Percentiles rank a stretch among this genome's conserved stretches.
Evolutionary conservation across 805 yeast genomes (phyloP).

Genomic region (Cyberlindnera subsufficiens): DNA sequence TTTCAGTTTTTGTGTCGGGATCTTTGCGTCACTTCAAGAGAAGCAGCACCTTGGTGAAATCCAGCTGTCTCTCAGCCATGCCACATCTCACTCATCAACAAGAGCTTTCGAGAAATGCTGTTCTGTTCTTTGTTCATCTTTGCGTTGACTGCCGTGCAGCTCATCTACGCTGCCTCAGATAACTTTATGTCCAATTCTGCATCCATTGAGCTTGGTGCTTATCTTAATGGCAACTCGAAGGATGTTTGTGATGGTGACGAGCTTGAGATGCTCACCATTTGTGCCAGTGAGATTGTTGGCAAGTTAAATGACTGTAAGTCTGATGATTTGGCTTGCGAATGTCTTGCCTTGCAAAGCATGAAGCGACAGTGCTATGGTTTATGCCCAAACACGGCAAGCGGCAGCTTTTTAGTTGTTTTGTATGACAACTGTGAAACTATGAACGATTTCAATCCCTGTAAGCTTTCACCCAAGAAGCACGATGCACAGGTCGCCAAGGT

Average conservation of each 20-base stretch:
- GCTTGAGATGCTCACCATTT: constrained; percentile 33
- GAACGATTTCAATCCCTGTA: constrained; percentile 46
- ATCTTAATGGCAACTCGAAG: constrained; percentile 42
- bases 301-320: constrained; percentile 46
- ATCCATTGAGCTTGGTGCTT: constrained; percentile 32
- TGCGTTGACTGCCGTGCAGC: background rate
- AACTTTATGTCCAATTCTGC: constrained; percentile 18
- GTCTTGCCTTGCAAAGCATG: constrained; percentile 49
- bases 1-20: too few species aligned
- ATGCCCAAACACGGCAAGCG: constrained; percentile 42
- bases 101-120: constrained; percentile 7
- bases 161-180: background rate
- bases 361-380: constrained; percentile 39
- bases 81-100: too few species aligned
- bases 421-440: constrained; percentile 40
- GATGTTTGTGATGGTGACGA: constrained; percentile 40
- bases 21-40: too few species aligned
- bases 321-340: constrained; percentile 49
- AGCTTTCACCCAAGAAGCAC: constrained; percentile 41
- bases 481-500: constrained; percentile 27
- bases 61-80: too few species aligned
- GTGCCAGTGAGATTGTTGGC: constrained; percentile 41
- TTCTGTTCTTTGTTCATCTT: constrained; percentile 2
- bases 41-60: too few species aligned
- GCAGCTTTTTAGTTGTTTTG: constrained; percentile 39